Evolutionary conservation across 352 stramenopile genomes (phyloP).

Genomic region (Stramenopiles sp.): DNA sequence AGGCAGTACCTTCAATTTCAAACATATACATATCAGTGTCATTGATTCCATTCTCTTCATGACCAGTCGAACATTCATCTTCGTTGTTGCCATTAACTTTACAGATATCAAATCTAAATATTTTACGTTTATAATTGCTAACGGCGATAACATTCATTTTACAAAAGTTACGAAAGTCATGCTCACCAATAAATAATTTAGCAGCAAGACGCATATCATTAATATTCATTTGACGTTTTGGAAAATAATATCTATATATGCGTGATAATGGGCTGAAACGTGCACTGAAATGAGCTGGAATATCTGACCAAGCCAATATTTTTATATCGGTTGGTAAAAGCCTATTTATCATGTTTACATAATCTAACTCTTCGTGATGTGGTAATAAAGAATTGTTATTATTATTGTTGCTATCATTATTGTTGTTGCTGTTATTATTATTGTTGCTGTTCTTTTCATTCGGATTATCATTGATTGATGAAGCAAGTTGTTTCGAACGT

Average conservation of each 20-base stretch:
- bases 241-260: conserved; percentile 95
- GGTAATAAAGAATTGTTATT: conserved; percentile 22
- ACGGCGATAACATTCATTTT: conserved; percentile 91
- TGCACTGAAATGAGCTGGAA: conserved; percentile 71
- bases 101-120: conserved; percentile 53
- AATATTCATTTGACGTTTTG: conserved; percentile 30
- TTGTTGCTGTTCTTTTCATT: neutral
- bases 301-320: conserved; percentile 46
- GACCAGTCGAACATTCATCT: neutral
- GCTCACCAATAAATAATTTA: conserved; percentile 61
- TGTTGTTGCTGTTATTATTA: neutral
- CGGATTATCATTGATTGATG: neutral
- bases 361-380: conserved; percentile 72
- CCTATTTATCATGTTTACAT: conserved; percentile 83
- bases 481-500: conserved; percentile 19
- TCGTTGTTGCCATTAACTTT: conserved; percentile 20
- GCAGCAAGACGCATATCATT: conserved; percentile 60
- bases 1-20: conserved; percentile 60
- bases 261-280: conserved; percentile 75
- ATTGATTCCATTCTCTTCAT: conserved; percentile 17
- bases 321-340: conserved; percentile 67
- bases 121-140: conserved; percentile 72
- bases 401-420: neutral
- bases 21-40: conserved; percentile 17
- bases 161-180: conserved; percentile 98